Evolutionary conservation across 2,329 filamentous ascomycete species (phyloP).

Genomic region (Leptographium galeiforme): DNA sequence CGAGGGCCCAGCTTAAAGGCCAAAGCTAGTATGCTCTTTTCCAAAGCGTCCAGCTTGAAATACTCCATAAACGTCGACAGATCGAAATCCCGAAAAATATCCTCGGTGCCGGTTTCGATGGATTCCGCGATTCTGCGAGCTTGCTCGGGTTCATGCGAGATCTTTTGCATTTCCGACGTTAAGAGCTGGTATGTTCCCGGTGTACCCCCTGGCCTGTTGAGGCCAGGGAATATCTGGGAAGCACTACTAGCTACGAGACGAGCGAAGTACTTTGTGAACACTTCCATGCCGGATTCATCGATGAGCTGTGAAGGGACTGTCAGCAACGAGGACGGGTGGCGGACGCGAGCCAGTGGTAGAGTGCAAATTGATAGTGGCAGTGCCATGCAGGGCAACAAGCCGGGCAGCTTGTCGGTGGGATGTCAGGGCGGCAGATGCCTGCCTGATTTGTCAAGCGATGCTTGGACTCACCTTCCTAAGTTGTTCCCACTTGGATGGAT

Average conservation of each 20-base stretch:
- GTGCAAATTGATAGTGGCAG: too few species aligned
- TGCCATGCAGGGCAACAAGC: too few species aligned
- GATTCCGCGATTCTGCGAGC: conserved; percentile 86
- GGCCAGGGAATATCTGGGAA: conserved; percentile 73
- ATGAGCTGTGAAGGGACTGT: conserved; percentile 49
- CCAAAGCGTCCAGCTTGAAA: conserved; percentile 80
- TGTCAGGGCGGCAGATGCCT: too few species aligned
- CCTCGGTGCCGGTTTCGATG: conserved; percentile 79
- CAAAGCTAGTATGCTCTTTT: conserved; percentile 76
- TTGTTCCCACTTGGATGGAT: conserved; percentile 84
- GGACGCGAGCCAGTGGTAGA: neutral
- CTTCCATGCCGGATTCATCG: conserved; percentile 98
- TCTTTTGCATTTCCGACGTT: conserved; percentile 72
- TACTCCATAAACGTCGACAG: conserved; percentile 92
- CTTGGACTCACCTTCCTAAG: conserved; percentile 62
- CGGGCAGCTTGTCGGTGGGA: too few species aligned
- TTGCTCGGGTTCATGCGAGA: conserved; percentile 67
- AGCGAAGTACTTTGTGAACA: conserved; percentile 90
- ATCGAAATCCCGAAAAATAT: conserved; percentile 92
- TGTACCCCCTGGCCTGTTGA: conserved; percentile 59
- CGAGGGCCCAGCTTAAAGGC: conserved; percentile 78
- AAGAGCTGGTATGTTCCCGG: conserved; percentile 75
- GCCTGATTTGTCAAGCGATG: neutral
- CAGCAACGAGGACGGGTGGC: neutral
- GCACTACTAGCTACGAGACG: conserved; percentile 87